Base-by-base conservation (phyloP, 306 rosid genomes). In the Trifolium pratense region DNA sequence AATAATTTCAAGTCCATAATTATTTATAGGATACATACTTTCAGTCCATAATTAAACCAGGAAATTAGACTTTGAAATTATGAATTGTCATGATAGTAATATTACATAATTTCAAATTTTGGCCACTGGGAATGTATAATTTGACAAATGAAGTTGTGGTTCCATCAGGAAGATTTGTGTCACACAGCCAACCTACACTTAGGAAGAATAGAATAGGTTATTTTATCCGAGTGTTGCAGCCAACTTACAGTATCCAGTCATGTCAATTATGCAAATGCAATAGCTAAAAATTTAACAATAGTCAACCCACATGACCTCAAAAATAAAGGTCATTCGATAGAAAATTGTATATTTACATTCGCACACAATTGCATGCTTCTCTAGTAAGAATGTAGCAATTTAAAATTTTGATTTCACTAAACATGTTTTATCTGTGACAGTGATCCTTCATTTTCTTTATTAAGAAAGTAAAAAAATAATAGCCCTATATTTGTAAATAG, bases 11-110 rank as follows among this genome's bases (percentile, higher is more conserved):
- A n/a, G n/a, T n/a, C n/a, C n/a, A n/a, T 32, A 72, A 62, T 32
- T 32, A 40, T 51, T 71, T 39, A 75, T 49, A 74, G 43, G 64
- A 66, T 46, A 73, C 75, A 56, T 72, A 53, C 55, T 66, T 59
- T 29, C 13, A n/a, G 69, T 46, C 11, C 40, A 74, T 58, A 78
- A 56, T 55, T 56, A 71, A 70, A 51, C 62, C 71, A 69, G 15
- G 61, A 63, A 68, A 63, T 34, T 42, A 37, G 71, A 29, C 34
- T n/a, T 52, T 16, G 43, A 82, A 37, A 73, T 60, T 21, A 68
- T 16, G 53, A 82, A 48, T 73, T 42, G 73, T 7, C 46, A 61
- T 52, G 67, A 77, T 31, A 17, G 12, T 69, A 57, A 66, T 69
- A 65, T 66, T 59, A 56, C 25, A 72, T 48, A 58, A 16, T 57